Evolutionary conservation across 495 filamentous ascomycete species (phyloP), one percentile per base, ranked within the genome.

Genomic region (Podospora appendiculata): DNA sequence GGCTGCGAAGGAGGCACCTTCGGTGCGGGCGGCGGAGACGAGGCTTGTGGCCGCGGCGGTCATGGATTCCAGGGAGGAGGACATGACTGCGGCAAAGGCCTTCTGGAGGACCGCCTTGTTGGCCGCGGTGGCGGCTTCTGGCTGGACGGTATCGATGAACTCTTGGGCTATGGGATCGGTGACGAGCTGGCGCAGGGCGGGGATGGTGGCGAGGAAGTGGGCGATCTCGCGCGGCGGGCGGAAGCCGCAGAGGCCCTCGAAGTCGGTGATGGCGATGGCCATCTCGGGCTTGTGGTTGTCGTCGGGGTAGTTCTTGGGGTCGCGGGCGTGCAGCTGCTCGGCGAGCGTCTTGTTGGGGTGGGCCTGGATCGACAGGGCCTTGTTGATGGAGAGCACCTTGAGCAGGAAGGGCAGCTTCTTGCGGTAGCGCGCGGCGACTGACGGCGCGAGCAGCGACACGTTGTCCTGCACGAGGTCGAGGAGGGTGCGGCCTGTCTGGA

Each of bases 271-370:
- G 49, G 93, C 93, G 62, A 98, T 95, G 50, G 92, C 87, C 93
- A 98, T 98, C 69, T 98, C 93, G 43, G 93, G 93, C 69, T 98
- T 98, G 75, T 98, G 93, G 69, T 98, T 98, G 72, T 96, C 92
- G 77, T 98, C 92, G 52, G 92, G 92, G 62, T 98, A 98, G 76
- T 98, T 94, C 73, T 87, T 89, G 14, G 89, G 80, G 60, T 98
- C 93, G 54, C 79, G 79, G 19, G 80, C 79, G 69, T 96, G 93
- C 19, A 98, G 75, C 63, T 87, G 70, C 70, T 95, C 92, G 32
- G 93, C 93, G 35, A 97, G 83, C 66, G 90, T 93, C 79, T 98
- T 98, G 73, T 98, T 95, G 45, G 93, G 93, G 59, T 97, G 93
- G 32, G 93, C 93, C 68, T 98, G 93, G 57, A 98, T 98, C 59